Conservation (phyloP, 805 yeast genomes). For the Ogataea trehaloabstinens region DNA sequence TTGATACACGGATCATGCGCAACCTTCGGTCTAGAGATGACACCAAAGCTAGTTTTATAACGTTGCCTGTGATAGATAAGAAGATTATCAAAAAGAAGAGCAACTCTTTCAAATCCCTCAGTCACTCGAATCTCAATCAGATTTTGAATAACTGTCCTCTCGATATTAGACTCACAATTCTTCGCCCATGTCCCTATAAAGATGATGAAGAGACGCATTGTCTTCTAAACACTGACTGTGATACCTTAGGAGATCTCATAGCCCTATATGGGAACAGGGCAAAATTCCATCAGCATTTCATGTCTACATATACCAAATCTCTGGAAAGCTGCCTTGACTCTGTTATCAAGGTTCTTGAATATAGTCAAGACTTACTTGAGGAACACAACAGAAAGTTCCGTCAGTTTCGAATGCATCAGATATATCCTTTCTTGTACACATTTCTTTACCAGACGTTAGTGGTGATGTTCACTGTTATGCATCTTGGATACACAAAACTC, state of each 20-base stretch:
- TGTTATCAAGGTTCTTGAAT: conserved; percentile 37
- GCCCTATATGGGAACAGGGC: conserved; percentile 49
- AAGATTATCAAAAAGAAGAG: conserved; percentile 12
- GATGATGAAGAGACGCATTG: conserved; percentile 25
- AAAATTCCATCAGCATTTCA: conserved; percentile 50
- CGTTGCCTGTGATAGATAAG: conserved; percentile 31
- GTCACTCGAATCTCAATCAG: conserved; percentile 18
- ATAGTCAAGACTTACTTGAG: conserved; percentile 34
- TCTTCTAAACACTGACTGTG: conserved; percentile 31
- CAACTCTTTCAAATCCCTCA: conserved; percentile 18
- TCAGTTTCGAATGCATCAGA: conserved; percentile 31
- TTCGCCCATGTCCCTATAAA: conserved; percentile 25
- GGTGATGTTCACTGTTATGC: conserved; percentile 47
- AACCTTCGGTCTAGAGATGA: conserved; percentile 19
- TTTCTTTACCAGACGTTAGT: conserved; percentile 52
- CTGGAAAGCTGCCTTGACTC: conserved; percentile 39
- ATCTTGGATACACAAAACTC: conserved; percentile 37
- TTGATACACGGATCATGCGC: conserved; percentile 29
- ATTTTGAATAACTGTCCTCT: conserved; percentile 28
- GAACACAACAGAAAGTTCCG: conserved; percentile 33
- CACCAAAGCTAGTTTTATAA: conserved; percentile 23
- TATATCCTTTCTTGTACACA: conserved; percentile 47
- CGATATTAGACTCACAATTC: conserved; percentile 30
- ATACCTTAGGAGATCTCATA: conserved; percentile 44
- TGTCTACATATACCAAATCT: conserved; percentile 36